Evolutionary conservation across 202 grass and related monocot species (phyloP).

Genomic region (Schoenoplectus triqueter): DNA sequence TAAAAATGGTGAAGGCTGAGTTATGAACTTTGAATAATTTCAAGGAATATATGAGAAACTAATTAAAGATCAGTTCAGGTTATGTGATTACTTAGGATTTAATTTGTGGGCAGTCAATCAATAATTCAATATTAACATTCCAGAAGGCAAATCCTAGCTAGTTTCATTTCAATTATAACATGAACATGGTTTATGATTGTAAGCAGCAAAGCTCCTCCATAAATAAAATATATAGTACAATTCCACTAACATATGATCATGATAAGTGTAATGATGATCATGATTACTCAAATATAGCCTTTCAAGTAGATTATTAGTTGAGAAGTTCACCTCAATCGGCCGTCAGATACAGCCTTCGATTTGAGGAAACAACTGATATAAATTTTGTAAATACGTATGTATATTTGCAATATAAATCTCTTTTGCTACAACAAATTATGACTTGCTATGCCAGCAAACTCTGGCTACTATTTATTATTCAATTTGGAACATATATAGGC

Average conservation of each 20-base stretch:
- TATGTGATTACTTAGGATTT: neutral
- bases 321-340: neutral
- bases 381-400: neutral
- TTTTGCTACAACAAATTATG: neutral
- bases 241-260: constrained; percentile 1
- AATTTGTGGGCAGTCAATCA: neutral
- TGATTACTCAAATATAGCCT: neutral
- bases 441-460: neutral
- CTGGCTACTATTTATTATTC: neutral
- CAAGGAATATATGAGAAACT: neutral
- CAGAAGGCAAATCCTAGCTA: neutral
- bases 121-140: neutral
- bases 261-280: neutral
- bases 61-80: neutral
- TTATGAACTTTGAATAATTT: neutral
- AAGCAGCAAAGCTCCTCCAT: neutral
- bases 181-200: neutral
- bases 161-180: neutral
- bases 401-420: neutral
- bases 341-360: neutral
- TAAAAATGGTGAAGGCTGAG: neutral
- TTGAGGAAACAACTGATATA: neutral
- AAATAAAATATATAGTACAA: neutral
- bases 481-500: neutral
- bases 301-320: constrained; percentile 11